Conservation (phyloP, 2,329 filamentous ascomycete species). For the Claviceps capensis region DNA sequence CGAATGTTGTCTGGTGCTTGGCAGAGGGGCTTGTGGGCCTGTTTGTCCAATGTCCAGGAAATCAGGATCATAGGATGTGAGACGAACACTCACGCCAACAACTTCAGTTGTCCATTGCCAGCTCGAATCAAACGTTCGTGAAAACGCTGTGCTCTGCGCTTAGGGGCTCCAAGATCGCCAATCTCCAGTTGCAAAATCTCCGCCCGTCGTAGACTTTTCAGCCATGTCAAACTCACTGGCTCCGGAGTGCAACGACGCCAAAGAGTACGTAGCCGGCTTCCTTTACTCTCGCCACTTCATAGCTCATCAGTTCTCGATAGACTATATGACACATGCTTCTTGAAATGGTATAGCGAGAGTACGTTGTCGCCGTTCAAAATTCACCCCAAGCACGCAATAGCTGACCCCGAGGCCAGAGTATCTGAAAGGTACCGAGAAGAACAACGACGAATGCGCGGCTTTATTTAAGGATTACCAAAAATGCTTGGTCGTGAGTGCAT, state of each 20-base stretch:
- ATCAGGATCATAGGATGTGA: too few species aligned
- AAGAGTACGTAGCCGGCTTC: conserved; percentile 53
- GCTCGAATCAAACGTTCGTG: not conserved
- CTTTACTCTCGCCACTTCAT: not conserved
- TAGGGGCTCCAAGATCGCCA: not conserved
- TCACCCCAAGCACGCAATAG: not conserved
- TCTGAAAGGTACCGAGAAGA: conserved; percentile 67
- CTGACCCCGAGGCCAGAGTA: conserved; percentile 49
- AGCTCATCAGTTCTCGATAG: conserved; percentile 28
- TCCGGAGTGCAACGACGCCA: conserved; percentile 87
- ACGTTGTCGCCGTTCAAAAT: conserved; percentile 20
- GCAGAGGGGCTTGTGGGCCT: too few species aligned
- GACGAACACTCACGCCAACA: not conserved
- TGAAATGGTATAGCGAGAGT: conserved; percentile 99
- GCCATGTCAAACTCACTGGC: conserved; percentile 81
- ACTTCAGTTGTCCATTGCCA: not conserved
- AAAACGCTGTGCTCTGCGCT: not conserved
- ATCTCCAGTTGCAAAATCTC: not conserved
- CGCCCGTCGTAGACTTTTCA: not conserved
- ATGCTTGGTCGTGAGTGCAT: conserved; percentile 56
- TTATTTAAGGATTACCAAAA: conserved; percentile 82
- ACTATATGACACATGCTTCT: conserved; percentile 90
- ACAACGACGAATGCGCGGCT: conserved; percentile 69
- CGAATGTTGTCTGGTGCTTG: too few species aligned
- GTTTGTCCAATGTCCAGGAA: too few species aligned